Conservation (phyloP, 2,329 filamentous ascomycete genomes). For the Colletotrichum chlorophyti region DNA sequence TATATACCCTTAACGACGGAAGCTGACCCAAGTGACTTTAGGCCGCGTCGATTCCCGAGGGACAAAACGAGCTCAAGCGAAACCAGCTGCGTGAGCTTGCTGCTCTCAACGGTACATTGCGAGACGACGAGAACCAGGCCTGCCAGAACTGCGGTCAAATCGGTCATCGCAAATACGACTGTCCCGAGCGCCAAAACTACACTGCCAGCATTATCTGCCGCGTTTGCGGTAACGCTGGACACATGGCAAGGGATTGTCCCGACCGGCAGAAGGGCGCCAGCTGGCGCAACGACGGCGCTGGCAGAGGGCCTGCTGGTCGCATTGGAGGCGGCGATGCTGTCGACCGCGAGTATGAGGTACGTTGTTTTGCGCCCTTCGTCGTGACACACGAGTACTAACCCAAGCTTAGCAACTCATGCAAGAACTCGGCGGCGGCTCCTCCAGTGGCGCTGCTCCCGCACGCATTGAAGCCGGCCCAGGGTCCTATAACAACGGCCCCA, state of each 20-base stretch:
- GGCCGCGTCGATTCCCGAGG: constrained; percentile 98
- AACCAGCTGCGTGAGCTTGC: constrained; percentile 98
- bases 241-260: constrained; percentile 98
- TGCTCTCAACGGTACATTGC: constrained; percentile 96
- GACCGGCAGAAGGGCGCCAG: constrained; percentile 89
- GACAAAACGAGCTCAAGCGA: constrained; percentile 97
- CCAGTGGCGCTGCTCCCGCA: constrained; percentile 67
- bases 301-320: constrained; percentile 59
- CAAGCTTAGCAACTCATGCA: constrained; percentile 85
- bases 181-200: constrained; percentile 95
- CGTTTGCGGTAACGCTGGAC: constrained; percentile 95
- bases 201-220: constrained; percentile 99
- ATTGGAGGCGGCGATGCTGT: constrained; percentile 83
- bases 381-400: constrained; percentile 46
- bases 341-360: constrained; percentile 93
- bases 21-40: constrained; percentile 48
- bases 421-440: constrained; percentile 83
- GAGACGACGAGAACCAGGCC: constrained; percentile 98
- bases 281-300: constrained; percentile 82
- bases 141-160: constrained; percentile 99
- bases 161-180: constrained; percentile 98
- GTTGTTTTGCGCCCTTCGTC: constrained; percentile 37
- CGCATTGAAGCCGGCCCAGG: constrained; percentile 88
- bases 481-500: constrained; percentile 60
- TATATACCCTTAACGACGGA: neutral